phyloP scores from a whole-genome alignment of 805 yeast genomes.

The Candida ulmi region DNA sequence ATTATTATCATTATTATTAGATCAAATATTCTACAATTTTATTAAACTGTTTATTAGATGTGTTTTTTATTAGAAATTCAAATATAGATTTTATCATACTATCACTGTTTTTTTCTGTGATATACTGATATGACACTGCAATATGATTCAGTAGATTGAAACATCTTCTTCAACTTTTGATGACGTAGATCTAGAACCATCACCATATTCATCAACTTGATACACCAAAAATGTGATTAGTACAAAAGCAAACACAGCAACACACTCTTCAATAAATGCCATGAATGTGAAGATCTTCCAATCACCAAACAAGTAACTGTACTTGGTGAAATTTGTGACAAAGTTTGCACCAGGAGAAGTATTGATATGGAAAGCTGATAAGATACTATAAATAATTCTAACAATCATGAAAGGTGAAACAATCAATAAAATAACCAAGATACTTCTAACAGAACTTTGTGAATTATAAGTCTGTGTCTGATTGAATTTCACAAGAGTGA shows the following conservation, averaged over 20 bases:
- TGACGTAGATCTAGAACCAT: not conserved
- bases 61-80: too few relatives aligned
- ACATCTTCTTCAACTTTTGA: not conserved
- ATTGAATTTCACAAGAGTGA: not conserved
- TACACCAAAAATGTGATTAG: not conserved
- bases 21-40: too few relatives aligned
- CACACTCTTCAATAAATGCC: conserved; percentile 2
- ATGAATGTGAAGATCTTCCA: conserved; percentile 2
- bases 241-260: not conserved
- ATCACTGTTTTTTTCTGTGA: too few relatives aligned
- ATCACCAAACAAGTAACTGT: conserved; percentile 2
- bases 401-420: not conserved
- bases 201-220: not conserved
- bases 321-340: not conserved
- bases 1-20: not conserved
- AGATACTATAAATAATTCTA: conserved; percentile 1
- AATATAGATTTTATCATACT: too few relatives aligned
- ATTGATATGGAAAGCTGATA: not conserved
- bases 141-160: too few relatives aligned
- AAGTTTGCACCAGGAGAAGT: not conserved
- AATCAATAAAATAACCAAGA: not conserved
- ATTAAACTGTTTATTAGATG: too few relatives aligned
- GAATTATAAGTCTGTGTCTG: not conserved
- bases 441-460: not conserved
- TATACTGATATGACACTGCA: too few relatives aligned